These are phyloP conservation scores for Fusarium proliferatum DNA, from an alignment of 2,329 filamentous ascomycete genomes.

Conservation along the genomic window DNA sequence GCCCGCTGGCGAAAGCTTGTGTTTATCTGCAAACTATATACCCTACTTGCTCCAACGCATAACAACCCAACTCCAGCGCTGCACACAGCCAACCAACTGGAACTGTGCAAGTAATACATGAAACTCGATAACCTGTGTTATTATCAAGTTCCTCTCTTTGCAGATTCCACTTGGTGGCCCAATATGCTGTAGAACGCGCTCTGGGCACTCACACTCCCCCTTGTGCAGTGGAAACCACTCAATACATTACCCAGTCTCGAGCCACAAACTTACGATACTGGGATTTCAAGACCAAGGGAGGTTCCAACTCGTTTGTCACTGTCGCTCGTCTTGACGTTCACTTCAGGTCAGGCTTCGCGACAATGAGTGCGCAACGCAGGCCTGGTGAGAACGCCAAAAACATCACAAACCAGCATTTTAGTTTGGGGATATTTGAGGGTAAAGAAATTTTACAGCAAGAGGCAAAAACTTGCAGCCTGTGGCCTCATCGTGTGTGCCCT, in stretches of 20 bases:
- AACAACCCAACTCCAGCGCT: rapidly evolving
- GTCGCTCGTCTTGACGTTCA: background rate
- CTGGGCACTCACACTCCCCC: background rate
- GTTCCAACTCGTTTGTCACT: background rate
- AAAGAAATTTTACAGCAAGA: background rate
- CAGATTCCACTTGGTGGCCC: background rate
- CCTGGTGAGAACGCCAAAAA: background rate
- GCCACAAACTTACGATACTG: background rate
- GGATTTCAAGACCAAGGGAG: background rate
- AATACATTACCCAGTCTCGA: background rate
- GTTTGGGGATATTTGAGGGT: background rate
- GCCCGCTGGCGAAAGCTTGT: too few relatives aligned
- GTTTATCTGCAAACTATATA: background rate
- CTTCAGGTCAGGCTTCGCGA: background rate
- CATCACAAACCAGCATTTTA: background rate
- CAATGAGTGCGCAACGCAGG: background rate
- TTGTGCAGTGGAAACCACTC: background rate
- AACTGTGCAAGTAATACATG: background rate
- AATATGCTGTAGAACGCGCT: too few relatives aligned
- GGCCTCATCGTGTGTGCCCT: background rate
- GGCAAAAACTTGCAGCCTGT: background rate
- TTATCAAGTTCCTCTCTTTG: background rate
- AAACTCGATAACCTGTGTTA: background rate
- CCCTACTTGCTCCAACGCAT: rapidly evolving
- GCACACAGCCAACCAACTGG: rapidly evolving